Evolutionary conservation across 2,329 filamentous ascomycete species (phyloP).

Genomic region (Aspergillus hiratsukae): DNA sequence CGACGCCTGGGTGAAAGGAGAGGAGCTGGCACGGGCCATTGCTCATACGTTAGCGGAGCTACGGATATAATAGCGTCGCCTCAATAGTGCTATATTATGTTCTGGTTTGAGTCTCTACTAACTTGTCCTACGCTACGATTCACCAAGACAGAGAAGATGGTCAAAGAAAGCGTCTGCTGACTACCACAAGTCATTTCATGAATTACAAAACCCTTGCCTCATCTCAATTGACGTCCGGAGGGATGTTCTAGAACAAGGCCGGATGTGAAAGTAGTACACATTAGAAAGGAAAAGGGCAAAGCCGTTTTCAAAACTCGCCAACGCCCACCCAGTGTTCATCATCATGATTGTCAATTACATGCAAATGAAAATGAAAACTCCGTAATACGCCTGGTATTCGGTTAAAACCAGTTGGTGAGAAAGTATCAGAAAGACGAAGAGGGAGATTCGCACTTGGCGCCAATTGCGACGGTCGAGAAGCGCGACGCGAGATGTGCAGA

Average conservation of each 20-base stretch:
- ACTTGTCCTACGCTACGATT: background rate
- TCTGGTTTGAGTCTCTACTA: background rate
- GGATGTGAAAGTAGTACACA: slow-evolving; percentile 20
- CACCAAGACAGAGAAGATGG: slow-evolving; percentile 1
- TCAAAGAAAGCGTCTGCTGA: slow-evolving; percentile 1
- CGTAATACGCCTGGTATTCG: slow-evolving; percentile 24
- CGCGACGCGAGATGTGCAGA: background rate
- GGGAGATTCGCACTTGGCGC: background rate
- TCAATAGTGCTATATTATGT: background rate
- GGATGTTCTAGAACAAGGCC: background rate
- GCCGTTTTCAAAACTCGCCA: slow-evolving; percentile 22
- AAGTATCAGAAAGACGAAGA: background rate
- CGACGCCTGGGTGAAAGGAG: slow-evolving; percentile 39
- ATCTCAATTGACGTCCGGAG: slow-evolving; percentile 9
- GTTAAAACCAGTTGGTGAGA: slow-evolving; percentile 2
- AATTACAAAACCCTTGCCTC: background rate
- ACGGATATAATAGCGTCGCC: slow-evolving; percentile 14
- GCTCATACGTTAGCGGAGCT: slow-evolving; percentile 27
- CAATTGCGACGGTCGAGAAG: background rate
- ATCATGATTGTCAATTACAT: slow-evolving; percentile 27
- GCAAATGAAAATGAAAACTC: slow-evolving; percentile 21
- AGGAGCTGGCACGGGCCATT: slow-evolving; percentile 37
- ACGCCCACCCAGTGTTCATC: slow-evolving; percentile 21
- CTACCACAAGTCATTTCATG: background rate
- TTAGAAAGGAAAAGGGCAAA: slow-evolving; percentile 20